A percentile compares a stretch with the other conserved stretches of the same genome.
These are phyloP conservation scores for Fomitopsis pulvina DNA, from an alignment of 768 basidiomycete genomes.

Conservation along the genomic window DNA sequence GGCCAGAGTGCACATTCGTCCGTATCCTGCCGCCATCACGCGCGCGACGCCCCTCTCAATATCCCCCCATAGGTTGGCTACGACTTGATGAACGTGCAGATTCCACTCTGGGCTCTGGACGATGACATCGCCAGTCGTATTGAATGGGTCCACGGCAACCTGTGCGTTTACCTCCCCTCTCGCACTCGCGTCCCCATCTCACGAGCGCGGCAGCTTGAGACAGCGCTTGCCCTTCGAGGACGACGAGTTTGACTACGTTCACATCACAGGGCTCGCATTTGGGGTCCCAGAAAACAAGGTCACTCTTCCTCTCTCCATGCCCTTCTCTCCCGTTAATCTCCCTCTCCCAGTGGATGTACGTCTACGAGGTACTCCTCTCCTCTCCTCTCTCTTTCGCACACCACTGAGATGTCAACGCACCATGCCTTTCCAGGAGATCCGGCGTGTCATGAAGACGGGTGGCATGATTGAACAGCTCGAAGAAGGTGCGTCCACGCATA, in stretches of 20 bases:
- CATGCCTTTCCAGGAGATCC: conserved; percentile 73
- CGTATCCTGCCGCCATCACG: conserved; percentile 18
- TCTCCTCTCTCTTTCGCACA: neutral
- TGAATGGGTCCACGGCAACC: conserved; percentile 72
- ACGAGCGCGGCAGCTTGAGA: conserved; percentile 50
- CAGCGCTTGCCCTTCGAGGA: conserved; percentile 79
- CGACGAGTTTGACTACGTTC: conserved; percentile 79
- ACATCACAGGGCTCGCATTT: conserved; percentile 33
- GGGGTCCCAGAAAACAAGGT: conserved; percentile 76
- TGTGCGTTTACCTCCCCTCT: conserved; percentile 37
- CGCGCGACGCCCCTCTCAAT: neutral
- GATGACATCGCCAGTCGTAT: conserved; percentile 48
- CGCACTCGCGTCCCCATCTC: too few species aligned
- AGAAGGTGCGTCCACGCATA: conserved; percentile 43
- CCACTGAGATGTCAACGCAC: too few species aligned
- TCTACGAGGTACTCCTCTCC: conserved; percentile 49
- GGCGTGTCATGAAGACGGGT: conserved; percentile 60
- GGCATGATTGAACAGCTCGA: conserved; percentile 69
- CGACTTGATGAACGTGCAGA: conserved; percentile 71
- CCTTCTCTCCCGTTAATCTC: too few species aligned
- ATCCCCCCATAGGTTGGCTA: conserved; percentile 58
- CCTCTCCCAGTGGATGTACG: conserved; percentile 60
- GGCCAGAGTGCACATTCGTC: conserved; percentile 61
- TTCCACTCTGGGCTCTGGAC: conserved; percentile 49
- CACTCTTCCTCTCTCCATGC: too few species aligned